Conservation (phyloP, 208 protist species). For the Borovskyia barvae region DNA sequence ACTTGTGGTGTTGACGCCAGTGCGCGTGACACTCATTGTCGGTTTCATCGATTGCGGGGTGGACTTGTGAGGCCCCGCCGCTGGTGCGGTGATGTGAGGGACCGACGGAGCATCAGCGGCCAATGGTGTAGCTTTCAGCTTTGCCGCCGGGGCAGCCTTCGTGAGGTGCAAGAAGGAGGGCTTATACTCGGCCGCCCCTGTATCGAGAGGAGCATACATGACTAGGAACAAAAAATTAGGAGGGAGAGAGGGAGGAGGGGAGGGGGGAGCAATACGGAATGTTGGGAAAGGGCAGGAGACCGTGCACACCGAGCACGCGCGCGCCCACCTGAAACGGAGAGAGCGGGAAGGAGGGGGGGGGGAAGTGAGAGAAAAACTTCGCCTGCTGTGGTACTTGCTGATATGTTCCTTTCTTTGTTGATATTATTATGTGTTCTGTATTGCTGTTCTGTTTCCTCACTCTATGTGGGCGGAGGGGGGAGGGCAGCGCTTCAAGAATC, state of each 20-base stretch:
- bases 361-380: too few species aligned
- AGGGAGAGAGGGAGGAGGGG: constrained; percentile 1
- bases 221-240: constrained; percentile 11
- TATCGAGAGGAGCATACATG: constrained; percentile 10
- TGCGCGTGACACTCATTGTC: constrained; percentile 46
- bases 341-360: too few species aligned
- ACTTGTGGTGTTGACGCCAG: constrained; percentile 31
- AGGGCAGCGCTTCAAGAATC: too few species aligned
- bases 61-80: not conserved
- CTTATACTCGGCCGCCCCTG: constrained; percentile 8
- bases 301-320: too few species aligned
- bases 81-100: constrained; percentile 1
- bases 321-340: too few species aligned
- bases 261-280: not conserved
- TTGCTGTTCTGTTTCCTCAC: not conserved
- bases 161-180: constrained; percentile 2
- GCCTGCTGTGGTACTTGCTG: too few species aligned
- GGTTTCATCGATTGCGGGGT: constrained; percentile 13
- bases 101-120: constrained; percentile 6
- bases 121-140: not conserved
- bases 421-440: not conserved
- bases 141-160: constrained; percentile 3
- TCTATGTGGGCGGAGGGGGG: too few species aligned
- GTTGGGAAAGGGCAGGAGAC: too few species aligned
- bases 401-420: not conserved